These are phyloP conservation scores for Aspergillus jensenii DNA, from an alignment of 2,329 filamentous ascomycete species.

Conservation along the genomic window DNA sequence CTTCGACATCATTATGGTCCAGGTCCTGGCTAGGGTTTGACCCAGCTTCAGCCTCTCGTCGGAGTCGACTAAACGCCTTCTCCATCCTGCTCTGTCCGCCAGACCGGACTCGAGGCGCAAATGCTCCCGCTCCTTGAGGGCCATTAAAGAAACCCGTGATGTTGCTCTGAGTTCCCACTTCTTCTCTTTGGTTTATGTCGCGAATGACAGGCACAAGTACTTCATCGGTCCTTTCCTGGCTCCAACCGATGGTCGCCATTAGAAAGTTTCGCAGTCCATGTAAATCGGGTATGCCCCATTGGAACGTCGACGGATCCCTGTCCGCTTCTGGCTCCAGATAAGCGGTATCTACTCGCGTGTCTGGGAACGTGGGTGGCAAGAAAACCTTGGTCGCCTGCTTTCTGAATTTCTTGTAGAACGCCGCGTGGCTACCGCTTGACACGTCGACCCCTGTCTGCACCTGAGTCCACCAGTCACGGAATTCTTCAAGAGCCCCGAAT, in stretches of 20 bases:
- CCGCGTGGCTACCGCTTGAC: slow-evolving; percentile 55
- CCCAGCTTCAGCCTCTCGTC: slow-evolving; percentile 50
- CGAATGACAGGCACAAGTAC: slow-evolving; percentile 91
- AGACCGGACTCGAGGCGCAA: slow-evolving; percentile 66
- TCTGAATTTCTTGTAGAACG: slow-evolving; percentile 83
- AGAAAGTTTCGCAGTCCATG: slow-evolving; percentile 80
- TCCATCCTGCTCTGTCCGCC: slow-evolving; percentile 71
- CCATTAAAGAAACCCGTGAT: slow-evolving; percentile 93
- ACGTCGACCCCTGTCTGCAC: slow-evolving; percentile 70
- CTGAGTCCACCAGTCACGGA: slow-evolving; percentile 82
- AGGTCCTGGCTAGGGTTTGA: slow-evolving; percentile 16
- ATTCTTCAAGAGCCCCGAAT: slow-evolving; percentile 71
- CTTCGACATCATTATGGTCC: background rate
- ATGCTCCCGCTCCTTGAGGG: slow-evolving; percentile 55
- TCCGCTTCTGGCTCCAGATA: slow-evolving; percentile 89
- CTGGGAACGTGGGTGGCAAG: slow-evolving; percentile 77
- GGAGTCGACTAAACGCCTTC: slow-evolving; percentile 68
- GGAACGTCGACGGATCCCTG: slow-evolving; percentile 71
- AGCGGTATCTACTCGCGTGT: slow-evolving; percentile 72
- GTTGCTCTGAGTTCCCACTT: slow-evolving; percentile 91
- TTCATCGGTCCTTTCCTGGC: slow-evolving; percentile 87
- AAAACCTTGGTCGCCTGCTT: slow-evolving; percentile 84
- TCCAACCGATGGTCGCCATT: slow-evolving; percentile 92
- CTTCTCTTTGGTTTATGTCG: slow-evolving; percentile 87
- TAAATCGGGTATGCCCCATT: slow-evolving; percentile 94